phyloP scores from a whole-genome alignment of 2,329 filamentous ascomycete species.

The Onygena corvina region DNA sequence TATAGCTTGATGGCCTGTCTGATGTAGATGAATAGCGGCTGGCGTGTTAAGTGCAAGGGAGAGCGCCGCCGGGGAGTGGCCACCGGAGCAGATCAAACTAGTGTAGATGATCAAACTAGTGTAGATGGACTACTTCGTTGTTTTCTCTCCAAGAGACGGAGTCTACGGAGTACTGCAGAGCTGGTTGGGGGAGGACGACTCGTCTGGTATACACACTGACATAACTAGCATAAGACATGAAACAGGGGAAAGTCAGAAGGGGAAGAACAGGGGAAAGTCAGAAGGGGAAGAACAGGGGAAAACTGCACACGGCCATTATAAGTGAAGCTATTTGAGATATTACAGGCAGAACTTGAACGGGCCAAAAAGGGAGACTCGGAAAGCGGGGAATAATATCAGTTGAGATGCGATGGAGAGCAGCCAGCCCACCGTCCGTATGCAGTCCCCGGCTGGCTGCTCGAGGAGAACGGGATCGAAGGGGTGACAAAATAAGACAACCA shows the following conservation, averaged over 20 bases:
- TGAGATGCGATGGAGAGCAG: neutral
- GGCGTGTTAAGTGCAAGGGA: no score
- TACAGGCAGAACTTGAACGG: neutral
- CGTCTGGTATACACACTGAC: neutral
- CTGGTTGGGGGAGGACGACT: neutral
- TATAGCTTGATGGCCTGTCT: no score
- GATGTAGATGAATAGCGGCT: no score
- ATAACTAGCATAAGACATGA: neutral
- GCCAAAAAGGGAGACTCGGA: neutral
- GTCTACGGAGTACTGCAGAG: neutral
- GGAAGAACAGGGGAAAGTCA: neutral
- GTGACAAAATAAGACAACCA: no score
- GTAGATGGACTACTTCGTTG: no score
- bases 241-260: neutral
- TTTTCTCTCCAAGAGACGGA: no score
- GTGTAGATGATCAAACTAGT: no score
- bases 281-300: neutral
- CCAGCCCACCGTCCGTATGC: no score
- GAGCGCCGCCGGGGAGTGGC: no score
- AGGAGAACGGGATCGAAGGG: no score
- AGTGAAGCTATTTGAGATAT: constrained; percentile 2
- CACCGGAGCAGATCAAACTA: no score
- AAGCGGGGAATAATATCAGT: neutral
- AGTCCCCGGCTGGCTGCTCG: no score
- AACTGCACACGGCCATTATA: neutral